Evolutionary conservation across 2,329 filamentous ascomycete genomes (phyloP).

Genomic region (Aspergillus sclerotialis): DNA sequence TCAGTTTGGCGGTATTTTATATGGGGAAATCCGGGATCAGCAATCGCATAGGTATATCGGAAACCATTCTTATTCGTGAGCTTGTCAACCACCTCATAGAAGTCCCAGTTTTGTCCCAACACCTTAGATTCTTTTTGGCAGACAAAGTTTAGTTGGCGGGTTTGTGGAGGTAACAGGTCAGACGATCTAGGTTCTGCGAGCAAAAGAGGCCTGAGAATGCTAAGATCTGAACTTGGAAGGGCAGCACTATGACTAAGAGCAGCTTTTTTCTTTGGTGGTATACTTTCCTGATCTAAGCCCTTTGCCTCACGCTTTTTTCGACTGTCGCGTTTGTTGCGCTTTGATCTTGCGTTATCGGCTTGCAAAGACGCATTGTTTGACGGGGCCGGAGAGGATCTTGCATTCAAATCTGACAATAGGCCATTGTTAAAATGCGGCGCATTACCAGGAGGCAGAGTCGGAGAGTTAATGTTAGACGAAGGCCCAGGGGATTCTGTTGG

Average conservation of each 20-base stretch:
- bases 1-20: conserved; percentile 90
- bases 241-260: conserved; percentile 23
- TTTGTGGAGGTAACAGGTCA: conserved; percentile 31
- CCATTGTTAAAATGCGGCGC: conserved; percentile 20
- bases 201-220: conserved; percentile 33
- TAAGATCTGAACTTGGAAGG: conserved; percentile 30
- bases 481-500: conserved; percentile 27
- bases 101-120: conserved; percentile 31
- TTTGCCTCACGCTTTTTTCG: conserved; percentile 39
- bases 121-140: conserved; percentile 28
- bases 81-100: conserved; percentile 39
- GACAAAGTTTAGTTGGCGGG: conserved; percentile 34
- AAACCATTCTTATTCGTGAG: conserved; percentile 66
- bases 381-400: conserved; percentile 28
- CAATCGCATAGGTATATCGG: conserved; percentile 84
- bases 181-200: conserved; percentile 33
- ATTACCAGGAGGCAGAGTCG: conserved; percentile 20
- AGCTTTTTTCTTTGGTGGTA: conserved; percentile 30
- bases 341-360: conserved; percentile 25
- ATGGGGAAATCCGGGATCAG: conserved; percentile 78
- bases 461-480: conserved; percentile 31
- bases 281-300: conserved; percentile 30
- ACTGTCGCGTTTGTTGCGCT: conserved; percentile 37
- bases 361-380: conserved; percentile 20
- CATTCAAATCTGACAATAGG: conserved; percentile 21